These are phyloP conservation scores for Mucor plumbeus DNA, from an alignment of 371 early-diverging fungal genomes.

Conservation along the genomic window DNA sequence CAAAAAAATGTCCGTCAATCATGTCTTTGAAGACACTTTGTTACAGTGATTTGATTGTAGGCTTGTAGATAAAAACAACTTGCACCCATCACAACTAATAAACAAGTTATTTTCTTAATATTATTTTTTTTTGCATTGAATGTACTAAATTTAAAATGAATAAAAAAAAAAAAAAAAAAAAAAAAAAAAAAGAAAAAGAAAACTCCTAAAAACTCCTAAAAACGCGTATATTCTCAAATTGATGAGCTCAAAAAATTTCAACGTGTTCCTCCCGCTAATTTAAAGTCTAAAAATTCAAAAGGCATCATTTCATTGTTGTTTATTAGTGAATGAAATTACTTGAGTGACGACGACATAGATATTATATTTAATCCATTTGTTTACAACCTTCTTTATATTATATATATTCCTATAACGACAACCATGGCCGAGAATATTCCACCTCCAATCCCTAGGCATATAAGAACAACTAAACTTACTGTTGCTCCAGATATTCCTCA, in stretches of 20 bases:
- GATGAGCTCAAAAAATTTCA: slow-evolving; percentile 5
- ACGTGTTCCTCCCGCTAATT: neutral
- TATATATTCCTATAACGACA: slow-evolving; percentile 3
- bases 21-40: no score
- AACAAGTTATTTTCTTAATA: no score
- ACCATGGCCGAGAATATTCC: slow-evolving; percentile 8
- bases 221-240: neutral
- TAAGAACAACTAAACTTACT: slow-evolving; percentile 3
- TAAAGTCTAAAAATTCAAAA: neutral
- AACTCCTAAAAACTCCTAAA: neutral
- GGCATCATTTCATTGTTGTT: slow-evolving; percentile 3
- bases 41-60: no score
- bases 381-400: neutral
- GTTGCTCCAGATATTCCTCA: neutral
- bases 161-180: no score
- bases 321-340: neutral
- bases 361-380: neutral
- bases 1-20: no score
- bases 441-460: slow-evolving; percentile 2
- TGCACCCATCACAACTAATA: no score
- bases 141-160: no score
- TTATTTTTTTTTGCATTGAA: no score
- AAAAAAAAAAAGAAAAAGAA: no score
- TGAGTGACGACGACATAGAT: neutral
- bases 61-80: no score